Evolutionary conservation across 345 rosid species (phyloP).

Genomic region (Hirschfeldia incana): DNA sequence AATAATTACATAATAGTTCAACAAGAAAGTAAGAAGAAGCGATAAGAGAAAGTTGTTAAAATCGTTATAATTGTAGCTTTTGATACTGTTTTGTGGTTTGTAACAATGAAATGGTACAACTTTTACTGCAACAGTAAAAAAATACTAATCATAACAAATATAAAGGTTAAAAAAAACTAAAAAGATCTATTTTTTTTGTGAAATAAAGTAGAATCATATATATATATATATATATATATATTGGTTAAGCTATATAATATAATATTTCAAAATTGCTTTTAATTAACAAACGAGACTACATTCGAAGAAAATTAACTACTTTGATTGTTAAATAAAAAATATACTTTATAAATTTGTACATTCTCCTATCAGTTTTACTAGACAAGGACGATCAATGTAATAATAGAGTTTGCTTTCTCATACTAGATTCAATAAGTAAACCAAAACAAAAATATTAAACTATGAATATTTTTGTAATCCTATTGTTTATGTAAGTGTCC

Average conservation of each 20-base stretch:
- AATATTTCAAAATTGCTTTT: not conserved
- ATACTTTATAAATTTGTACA: not conserved
- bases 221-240: no score
- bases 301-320: not conserved
- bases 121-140: not conserved
- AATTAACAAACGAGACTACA: not conserved
- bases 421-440: not conserved
- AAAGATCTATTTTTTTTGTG: not conserved
- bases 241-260: not conserved
- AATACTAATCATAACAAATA: not conserved
- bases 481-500: not conserved
- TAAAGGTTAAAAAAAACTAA: not conserved
- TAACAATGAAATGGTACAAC: not conserved
- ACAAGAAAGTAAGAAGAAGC: not conserved
- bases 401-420: not conserved
- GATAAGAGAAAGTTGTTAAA: not conserved
- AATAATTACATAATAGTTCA: not conserved
- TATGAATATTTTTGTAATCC: not conserved
- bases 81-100: not conserved
- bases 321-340: no score
- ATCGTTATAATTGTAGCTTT: not conserved
- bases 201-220: not conserved
- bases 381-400: not conserved
- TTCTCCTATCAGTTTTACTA: not conserved
- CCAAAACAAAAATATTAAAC: not conserved